A percentile compares a stretch with the other conserved stretches of the same genome.
Conservation (phyloP, 139 green algal species). For the Haematococcus lacustris region DNA sequence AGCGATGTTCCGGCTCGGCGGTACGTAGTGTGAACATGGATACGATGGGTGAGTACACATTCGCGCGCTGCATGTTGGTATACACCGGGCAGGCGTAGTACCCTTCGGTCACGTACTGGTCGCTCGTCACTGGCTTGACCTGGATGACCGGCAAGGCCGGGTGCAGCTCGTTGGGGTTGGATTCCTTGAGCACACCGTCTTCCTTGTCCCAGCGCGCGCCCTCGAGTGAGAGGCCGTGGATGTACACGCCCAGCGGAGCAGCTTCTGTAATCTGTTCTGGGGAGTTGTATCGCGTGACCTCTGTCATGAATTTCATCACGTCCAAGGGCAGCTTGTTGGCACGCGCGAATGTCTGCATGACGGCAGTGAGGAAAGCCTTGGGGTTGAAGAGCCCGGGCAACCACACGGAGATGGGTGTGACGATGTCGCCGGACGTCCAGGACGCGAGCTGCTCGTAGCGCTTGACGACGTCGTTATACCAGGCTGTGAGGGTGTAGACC, state of each 20-base stretch:
- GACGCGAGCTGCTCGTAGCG: conserved; percentile 66
- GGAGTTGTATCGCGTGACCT: conserved; percentile 36
- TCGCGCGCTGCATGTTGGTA: conserved; percentile 82
- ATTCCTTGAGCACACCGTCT: conserved; percentile 65
- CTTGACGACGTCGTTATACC: conserved; percentile 67
- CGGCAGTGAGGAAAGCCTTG: conserved; percentile 82
- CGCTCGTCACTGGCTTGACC: conserved; percentile 62
- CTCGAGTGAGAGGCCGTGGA: conserved; percentile 72
- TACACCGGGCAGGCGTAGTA: conserved; percentile 84
- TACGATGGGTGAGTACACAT: conserved; percentile 78
- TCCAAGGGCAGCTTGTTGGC: conserved; percentile 75
- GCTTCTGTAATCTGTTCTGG: conserved; percentile 52
- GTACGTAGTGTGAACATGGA: conserved; percentile 73
- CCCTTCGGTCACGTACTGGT: conserved; percentile 59
- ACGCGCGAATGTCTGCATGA: conserved; percentile 81
- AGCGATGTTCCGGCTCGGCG: conserved; percentile 60
- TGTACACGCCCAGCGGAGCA: conserved; percentile 59
- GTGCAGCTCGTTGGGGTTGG: conserved; percentile 71
- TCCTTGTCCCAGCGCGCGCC: conserved; percentile 78
- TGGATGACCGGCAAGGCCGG: conserved; percentile 69
- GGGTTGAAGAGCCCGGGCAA: conserved; percentile 81
- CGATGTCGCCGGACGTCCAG: conserved; percentile 60
- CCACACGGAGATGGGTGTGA: conserved; percentile 62
- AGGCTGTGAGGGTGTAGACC: conserved; percentile 59
- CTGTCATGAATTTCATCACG: conserved; percentile 81